phyloP scores from a whole-genome alignment of 2,329 filamentous ascomycete species.

The Colletotrichum liriopes region DNA sequence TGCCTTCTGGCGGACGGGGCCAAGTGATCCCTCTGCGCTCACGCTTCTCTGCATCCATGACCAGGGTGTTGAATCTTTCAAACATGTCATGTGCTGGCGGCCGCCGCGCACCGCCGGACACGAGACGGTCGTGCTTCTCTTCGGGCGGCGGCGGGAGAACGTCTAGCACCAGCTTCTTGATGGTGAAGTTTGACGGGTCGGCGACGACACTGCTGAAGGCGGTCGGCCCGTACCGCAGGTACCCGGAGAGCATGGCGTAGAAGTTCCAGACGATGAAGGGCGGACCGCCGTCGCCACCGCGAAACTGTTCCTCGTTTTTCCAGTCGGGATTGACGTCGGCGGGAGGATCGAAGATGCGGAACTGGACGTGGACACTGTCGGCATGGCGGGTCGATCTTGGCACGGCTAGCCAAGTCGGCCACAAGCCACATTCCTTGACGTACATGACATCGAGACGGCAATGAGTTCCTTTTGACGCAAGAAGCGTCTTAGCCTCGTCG shows the following conservation, averaged over 20 bases:
- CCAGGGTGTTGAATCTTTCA: constrained; percentile 34
- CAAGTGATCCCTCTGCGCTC: constrained; percentile 37
- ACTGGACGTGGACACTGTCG: constrained; percentile 41
- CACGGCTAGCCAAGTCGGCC: constrained; percentile 45
- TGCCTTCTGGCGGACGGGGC: constrained; percentile 38
- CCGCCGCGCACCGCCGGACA: constrained; percentile 28
- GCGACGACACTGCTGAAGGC: constrained; percentile 41
- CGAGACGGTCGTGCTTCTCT: constrained; percentile 42
- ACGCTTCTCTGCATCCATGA: constrained; percentile 36
- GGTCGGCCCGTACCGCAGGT: constrained; percentile 40
- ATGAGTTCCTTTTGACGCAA: constrained; percentile 36
- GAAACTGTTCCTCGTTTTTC: constrained; percentile 42
- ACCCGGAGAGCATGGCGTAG: constrained; percentile 42
- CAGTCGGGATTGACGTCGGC: constrained; percentile 41
- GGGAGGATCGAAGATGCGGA: constrained; percentile 44
- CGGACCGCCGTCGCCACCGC: constrained; percentile 41
- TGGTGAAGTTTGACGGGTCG: constrained; percentile 29
- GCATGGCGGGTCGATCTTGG: constrained; percentile 40
- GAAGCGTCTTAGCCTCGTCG: constrained; percentile 39
- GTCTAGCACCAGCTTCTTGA: constrained; percentile 41
- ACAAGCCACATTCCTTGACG: constrained; percentile 45
- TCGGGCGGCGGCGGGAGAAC: constrained; percentile 37
- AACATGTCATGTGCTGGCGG: constrained; percentile 32
- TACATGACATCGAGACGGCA: constrained; percentile 44
- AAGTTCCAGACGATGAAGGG: constrained; percentile 44